phyloP scores from a whole-genome alignment of 2,329 filamentous ascomycete genomes.

The Biscogniauxia sp. region DNA sequence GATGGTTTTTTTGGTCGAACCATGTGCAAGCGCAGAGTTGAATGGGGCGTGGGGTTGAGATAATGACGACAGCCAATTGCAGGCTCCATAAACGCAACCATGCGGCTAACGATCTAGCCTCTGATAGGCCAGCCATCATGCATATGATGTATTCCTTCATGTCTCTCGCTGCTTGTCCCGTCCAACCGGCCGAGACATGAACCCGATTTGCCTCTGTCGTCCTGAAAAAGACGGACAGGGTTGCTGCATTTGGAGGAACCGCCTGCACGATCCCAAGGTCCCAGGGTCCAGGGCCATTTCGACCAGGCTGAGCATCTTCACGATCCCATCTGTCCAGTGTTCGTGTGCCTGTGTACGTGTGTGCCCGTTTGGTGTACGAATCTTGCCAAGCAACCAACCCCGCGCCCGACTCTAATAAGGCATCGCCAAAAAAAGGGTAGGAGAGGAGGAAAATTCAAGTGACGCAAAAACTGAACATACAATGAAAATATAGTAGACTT shows the following conservation, averaged over 20 bases:
- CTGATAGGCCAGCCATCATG: constrained; percentile 29
- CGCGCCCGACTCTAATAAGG: background rate
- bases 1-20: constrained; percentile 16
- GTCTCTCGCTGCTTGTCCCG: constrained; percentile 8
- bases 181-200: constrained; percentile 6
- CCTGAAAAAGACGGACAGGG: constrained; percentile 10
- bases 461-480: background rate
- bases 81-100: constrained; percentile 22
- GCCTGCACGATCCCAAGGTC: constrained; percentile 6
- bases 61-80: constrained; percentile 30
- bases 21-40: constrained; percentile 16
- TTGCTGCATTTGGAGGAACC: constrained; percentile 16
- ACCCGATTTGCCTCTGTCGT: constrained; percentile 1
- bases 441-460: background rate
- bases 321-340: constrained; percentile 1
- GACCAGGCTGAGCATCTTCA: constrained; percentile 1
- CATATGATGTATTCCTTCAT: constrained; percentile 21
- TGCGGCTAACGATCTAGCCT: constrained; percentile 30
- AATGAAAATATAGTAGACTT: background rate
- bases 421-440: background rate
- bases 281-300: constrained; percentile 5
- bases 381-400: background rate
- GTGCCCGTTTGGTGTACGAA: background rate
- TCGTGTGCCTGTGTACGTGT: background rate
- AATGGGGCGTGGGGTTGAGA: constrained; percentile 26